A percentile compares a stretch with the other conserved stretches of the same genome.
These are phyloP conservation scores for Cornus kousa DNA, from an alignment of 148 eudicot genomes.

Conservation along the genomic window DNA sequence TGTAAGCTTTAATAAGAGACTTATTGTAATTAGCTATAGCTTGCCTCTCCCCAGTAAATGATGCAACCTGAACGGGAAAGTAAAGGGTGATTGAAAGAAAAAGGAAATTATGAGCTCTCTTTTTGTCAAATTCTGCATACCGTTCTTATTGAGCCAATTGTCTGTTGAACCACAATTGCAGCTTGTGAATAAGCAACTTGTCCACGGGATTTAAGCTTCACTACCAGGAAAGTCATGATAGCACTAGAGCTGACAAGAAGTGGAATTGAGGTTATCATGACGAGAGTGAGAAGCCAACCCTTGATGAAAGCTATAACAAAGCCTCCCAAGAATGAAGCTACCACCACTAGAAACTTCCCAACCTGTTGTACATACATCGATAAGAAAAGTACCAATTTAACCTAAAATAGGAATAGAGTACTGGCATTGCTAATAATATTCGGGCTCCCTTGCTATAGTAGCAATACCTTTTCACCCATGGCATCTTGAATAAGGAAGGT, in stretches of 20 bases:
- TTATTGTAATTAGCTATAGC: constrained; percentile 34
- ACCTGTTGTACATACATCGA: constrained; percentile 22
- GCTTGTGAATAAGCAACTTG: constrained; percentile 44
- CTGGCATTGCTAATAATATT: no score
- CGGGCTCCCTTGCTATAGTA: no score
- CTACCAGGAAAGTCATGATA: constrained; percentile 25
- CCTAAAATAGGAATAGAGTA: no score
- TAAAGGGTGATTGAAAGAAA: not conserved
- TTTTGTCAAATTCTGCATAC: constrained; percentile 8
- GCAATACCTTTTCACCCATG: no score
- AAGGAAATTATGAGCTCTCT: no score
- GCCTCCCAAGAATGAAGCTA: constrained; percentile 51
- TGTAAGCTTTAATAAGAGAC: constrained; percentile 36
- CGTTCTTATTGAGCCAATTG: constrained; percentile 49
- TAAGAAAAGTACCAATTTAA: no score
- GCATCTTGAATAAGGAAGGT: no score
- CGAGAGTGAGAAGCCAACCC: constrained; percentile 35
- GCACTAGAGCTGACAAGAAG: constrained; percentile 29
- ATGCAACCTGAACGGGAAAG: constrained; percentile 35
- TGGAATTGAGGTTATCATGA: constrained; percentile 44
- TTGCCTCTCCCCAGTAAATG: constrained; percentile 55
- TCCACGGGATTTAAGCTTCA: constrained; percentile 30
- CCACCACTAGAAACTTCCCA: constrained; percentile 40
- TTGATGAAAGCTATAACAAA: constrained; percentile 29
- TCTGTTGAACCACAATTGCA: constrained; percentile 49